phyloP scores from a whole-genome alignment of 78 protist species.

The Anaeramoeba flamelloides region DNA sequence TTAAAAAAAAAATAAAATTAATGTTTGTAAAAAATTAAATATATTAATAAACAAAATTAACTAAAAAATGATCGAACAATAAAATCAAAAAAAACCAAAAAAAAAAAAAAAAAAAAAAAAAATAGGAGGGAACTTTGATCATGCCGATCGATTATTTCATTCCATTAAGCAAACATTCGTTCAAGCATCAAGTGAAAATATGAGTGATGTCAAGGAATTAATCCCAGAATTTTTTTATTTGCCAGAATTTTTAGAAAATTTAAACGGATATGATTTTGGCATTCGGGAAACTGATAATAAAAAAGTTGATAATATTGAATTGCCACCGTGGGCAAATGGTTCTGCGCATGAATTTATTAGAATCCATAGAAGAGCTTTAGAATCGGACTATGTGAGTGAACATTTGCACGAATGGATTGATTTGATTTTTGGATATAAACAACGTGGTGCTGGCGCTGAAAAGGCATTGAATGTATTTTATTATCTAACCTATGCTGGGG shows the following conservation, averaged over 20 bases:
- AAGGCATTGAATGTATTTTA: not conserved
- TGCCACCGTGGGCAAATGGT: not conserved
- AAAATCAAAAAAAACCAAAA: too few relatives aligned
- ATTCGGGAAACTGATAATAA: not conserved
- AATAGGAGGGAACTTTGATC: not conserved
- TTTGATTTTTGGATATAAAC: not conserved
- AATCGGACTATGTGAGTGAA: not conserved
- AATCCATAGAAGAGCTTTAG: not conserved
- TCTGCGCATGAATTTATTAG: not conserved
- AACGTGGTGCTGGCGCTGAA: not conserved
- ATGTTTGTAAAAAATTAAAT: too few relatives aligned
- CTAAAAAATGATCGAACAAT: too few relatives aligned
- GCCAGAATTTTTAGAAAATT: not conserved
- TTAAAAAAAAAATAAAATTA: too few relatives aligned
- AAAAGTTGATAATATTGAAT: not conserved
- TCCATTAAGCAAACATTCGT: not conserved
- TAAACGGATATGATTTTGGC: not conserved
- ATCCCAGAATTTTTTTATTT: not conserved
- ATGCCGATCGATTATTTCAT: not conserved
- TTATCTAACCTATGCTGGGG: not conserved
- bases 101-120: too few relatives aligned
- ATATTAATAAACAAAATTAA: too few relatives aligned
- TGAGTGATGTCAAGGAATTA: not conserved
- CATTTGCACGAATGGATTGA: not conserved
- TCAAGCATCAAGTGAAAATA: not conserved